Conservation (phyloP, 306 rosid genomes). For the Acacia melanoxylon region DNA sequence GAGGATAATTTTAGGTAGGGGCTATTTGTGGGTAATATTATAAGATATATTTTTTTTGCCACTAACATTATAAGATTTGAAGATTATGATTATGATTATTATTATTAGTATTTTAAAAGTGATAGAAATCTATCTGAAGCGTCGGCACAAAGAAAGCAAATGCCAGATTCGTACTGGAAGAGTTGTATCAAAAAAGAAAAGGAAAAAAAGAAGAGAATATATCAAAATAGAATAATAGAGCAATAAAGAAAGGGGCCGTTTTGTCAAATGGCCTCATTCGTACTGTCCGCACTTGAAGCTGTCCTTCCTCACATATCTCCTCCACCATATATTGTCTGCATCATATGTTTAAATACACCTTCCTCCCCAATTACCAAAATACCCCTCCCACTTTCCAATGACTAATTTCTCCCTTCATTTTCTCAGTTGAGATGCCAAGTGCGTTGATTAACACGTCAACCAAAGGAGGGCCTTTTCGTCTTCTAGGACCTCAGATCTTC, state of each 20-base stretch:
- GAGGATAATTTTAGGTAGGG: too few species aligned
- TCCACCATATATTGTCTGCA: conserved; percentile 66
- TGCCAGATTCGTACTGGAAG: background rate
- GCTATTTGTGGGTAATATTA: too few species aligned
- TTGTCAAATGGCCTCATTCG: conserved; percentile 44
- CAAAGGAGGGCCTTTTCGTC: conserved; percentile 42
- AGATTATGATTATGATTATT: too few species aligned
- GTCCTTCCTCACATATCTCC: conserved; percentile 96
- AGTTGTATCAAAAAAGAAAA: too few species aligned
- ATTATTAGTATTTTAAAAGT: background rate
- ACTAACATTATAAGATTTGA: too few species aligned
- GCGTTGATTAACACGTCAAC: background rate
- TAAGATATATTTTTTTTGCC: too few species aligned
- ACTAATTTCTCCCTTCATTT: conserved; percentile 22
- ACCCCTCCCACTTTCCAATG: conserved; percentile 41
- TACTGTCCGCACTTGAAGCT: conserved; percentile 80
- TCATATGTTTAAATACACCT: conserved; percentile 22
- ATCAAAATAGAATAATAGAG: background rate
- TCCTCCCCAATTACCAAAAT: conserved; percentile 13
- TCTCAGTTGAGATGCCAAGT: background rate
- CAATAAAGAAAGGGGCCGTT: background rate
- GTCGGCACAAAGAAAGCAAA: background rate
- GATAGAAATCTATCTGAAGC: background rate
- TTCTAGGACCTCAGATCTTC: background rate
- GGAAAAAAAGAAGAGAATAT: background rate